A percentile compares a stretch with the other conserved stretches of the same genome.
phyloP scores from a whole-genome alignment of 345 rosid genomes.

The Hibiscus mutabilis region DNA sequence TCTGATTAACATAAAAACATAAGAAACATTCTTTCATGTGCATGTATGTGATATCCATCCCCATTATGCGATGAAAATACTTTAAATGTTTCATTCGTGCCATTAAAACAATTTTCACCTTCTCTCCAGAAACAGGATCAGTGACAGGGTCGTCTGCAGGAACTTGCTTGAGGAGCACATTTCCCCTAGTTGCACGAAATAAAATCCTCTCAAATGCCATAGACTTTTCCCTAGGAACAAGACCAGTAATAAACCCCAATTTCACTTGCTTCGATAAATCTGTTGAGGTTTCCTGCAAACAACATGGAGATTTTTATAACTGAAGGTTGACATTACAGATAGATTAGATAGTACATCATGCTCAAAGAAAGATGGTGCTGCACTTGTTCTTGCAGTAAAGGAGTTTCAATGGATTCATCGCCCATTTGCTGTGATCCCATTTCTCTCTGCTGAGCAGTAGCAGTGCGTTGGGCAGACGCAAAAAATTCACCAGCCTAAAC shows the following conservation, averaged over 20 bases:
- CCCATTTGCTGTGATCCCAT: constrained; percentile 40
- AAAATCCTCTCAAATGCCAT: constrained; percentile 92
- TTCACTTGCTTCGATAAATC: constrained; percentile 87
- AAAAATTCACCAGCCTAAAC: constrained; percentile 77
- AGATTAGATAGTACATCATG: neutral
- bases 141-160: constrained; percentile 60
- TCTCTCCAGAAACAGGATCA: constrained; percentile 89
- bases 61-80: neutral
- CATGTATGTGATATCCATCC: neutral
- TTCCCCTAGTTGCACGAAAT: constrained; percentile 97
- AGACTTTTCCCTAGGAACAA: constrained; percentile 85
- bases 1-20: neutral
- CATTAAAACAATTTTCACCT: constrained; percentile 38
- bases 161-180: constrained; percentile 64
- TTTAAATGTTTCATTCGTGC: neutral
- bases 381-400: constrained; percentile 67
- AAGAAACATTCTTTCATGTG: neutral
- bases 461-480: constrained; percentile 62
- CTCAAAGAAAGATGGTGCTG: constrained; percentile 10
- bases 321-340: neutral
- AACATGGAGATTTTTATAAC: constrained; percentile 3
- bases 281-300: constrained; percentile 45
- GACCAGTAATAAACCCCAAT: constrained; percentile 80
- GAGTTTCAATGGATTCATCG: constrained; percentile 65
- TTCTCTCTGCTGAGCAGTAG: constrained; percentile 72